Evolutionary conservation across 805 yeast genomes (phyloP).

Genomic region (Barnettozyma pratensis): DNA sequence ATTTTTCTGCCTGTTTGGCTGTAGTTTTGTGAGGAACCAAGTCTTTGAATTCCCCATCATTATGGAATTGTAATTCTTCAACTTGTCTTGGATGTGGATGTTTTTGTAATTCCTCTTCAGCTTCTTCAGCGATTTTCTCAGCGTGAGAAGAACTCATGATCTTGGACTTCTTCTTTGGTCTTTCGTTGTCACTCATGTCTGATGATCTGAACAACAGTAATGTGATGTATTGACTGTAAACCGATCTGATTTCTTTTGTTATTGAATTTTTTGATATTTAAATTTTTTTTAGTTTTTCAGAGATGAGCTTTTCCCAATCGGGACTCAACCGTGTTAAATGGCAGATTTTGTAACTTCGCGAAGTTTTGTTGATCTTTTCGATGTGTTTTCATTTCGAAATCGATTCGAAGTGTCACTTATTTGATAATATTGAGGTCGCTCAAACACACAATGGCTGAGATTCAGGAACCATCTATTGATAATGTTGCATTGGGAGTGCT

Average conservation of each 20-base stretch:
- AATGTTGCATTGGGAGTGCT: background rate
- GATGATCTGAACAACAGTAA: too few relatives aligned
- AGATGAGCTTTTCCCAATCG: background rate
- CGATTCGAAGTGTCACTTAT: too few relatives aligned
- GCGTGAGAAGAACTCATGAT: conserved; percentile 48
- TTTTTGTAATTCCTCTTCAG: conserved; percentile 45
- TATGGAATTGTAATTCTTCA: conserved; percentile 45
- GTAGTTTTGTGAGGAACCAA: conserved; percentile 60
- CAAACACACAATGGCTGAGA: background rate
- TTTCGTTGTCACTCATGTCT: conserved; percentile 24
- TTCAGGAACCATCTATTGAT: background rate
- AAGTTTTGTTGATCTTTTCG: too few relatives aligned
- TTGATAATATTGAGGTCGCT: too few relatives aligned
- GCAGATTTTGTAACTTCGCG: too few relatives aligned
- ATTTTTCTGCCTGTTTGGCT: conserved; percentile 50
- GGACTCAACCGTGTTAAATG: too few relatives aligned
- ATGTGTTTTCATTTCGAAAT: too few relatives aligned
- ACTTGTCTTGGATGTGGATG: conserved; percentile 42
- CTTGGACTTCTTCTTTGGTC: conserved; percentile 46
- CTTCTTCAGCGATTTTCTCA: conserved; percentile 61
- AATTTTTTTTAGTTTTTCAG: background rate
- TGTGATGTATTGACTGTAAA: too few relatives aligned
- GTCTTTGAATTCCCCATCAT: conserved; percentile 58
- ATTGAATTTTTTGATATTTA: background rate
- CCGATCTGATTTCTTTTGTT: too few relatives aligned